Base-by-base conservation (phyloP, 805 yeast genomes). In the Candida golubevii region DNA sequence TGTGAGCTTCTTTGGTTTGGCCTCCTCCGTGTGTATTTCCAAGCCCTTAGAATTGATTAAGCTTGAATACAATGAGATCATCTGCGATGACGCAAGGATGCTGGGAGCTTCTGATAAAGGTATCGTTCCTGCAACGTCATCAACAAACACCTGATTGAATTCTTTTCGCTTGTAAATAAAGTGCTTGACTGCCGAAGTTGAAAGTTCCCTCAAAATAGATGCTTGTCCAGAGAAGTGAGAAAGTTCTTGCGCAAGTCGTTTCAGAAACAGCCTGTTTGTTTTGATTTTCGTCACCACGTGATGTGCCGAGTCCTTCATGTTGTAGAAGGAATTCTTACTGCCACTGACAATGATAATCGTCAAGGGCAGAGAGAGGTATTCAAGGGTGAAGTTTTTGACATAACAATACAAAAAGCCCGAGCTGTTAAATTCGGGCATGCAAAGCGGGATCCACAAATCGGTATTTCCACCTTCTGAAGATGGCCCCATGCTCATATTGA, bases 361-460 rank as follows among this genome's bases (percentile, higher is more conserved):
- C 59, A 52, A 62, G 44, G 51, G 68, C 48, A 33, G 18, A 32
- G 41, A 29, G 39, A 41, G 26, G 50, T 53, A 11, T 45, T 45
- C 32, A 31, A 67, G 41, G 15, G 53, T 49, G 31, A 67, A 56
- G 26, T 50, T 56, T 45, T 80, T 82, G 36, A 89, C 85, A 56
- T 85, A 88, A 10, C 88, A 81, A 58, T 93, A 86, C 6, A 91
- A 65, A 56, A 90, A 93, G 8, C 99, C 99, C 50, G 82, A 81
- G 1, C 88, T 68, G 58, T 93, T 91, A 69, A 91, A 91, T 53
- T 85, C 80, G 0, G 98, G 96, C 60, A 91, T 72, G 62, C 99
- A 91, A 0, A 91, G 72, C 0, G 99, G 99, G 10, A 87, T 78
- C 98, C 98, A 93, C 46, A 88, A 78, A 57, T 90, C 97, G 53